Conservation (phyloP, 352 stramenopile genomes). For the Plasmopara viticola region DNA sequence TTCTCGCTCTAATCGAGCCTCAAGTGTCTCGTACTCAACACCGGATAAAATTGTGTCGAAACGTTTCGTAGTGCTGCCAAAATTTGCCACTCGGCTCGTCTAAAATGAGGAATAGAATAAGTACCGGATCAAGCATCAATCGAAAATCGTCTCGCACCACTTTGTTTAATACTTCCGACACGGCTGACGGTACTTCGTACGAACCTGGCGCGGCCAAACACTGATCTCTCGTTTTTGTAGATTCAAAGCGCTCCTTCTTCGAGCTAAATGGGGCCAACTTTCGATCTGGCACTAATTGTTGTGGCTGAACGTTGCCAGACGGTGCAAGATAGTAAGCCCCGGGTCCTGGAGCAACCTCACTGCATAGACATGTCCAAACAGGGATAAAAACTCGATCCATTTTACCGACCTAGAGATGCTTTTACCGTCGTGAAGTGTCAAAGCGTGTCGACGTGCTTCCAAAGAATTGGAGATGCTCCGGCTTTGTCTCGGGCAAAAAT, state of each 20-base stretch:
- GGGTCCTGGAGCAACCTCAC: slow-evolving; percentile 40
- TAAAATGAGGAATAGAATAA: slow-evolving; percentile 13
- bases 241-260: slow-evolving; percentile 68
- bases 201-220: slow-evolving; percentile 51
- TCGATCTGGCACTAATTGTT: slow-evolving; percentile 15
- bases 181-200: slow-evolving; percentile 53
- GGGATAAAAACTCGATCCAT: slow-evolving; percentile 1
- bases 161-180: slow-evolving; percentile 65
- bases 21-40: slow-evolving; percentile 23
- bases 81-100: slow-evolving; percentile 60
- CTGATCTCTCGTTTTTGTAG: slow-evolving; percentile 35
- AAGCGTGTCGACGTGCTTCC: slow-evolving; percentile 70
- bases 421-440: slow-evolving; percentile 31
- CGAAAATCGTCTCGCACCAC: slow-evolving; percentile 30
- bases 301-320: slow-evolving; percentile 23
- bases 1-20: slow-evolving; percentile 55
- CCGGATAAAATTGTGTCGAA: slow-evolving; percentile 49
- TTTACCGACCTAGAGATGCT: neutral
- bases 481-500: slow-evolving; percentile 41
- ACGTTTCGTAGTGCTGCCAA: slow-evolving; percentile 68
- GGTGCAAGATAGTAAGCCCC: slow-evolving; percentile 56
- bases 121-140: neutral
- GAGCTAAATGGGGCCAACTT: slow-evolving; percentile 62
- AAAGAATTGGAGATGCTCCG: slow-evolving; percentile 77
- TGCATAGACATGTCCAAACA: slow-evolving; percentile 2